Base-by-base conservation (phyloP, 768 basidiomycete genomes). In the Naganishia vaughanmartiniae region DNA sequence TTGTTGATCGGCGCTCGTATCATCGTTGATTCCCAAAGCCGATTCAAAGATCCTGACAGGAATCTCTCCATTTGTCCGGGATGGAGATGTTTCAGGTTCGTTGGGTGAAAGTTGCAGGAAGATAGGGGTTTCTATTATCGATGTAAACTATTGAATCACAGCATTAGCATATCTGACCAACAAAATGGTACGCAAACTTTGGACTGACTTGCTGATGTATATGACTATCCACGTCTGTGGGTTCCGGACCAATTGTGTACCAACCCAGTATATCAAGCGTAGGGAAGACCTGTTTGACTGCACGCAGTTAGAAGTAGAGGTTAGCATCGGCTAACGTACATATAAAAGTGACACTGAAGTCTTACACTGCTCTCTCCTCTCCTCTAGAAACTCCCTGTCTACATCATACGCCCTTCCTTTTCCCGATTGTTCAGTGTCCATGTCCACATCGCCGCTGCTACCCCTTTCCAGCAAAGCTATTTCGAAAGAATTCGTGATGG, bases 221-320 rank as follows among this genome's bases (percentile, higher is more conserved):
- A 1, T 86, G 84, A 54, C 92, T 88, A 76, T 98, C 93, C 24
- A 83, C 84, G n/a, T 85, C 76, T 0, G 88, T 88, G 0, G 92
- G 92, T 14, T 84, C 83, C n/a, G 85, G 79, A 19, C 92, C 89
- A 54, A 94, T 88, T 0, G 90, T 91, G 82, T 99, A 99, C 96
- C 96, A 99, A 10, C 96, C 96, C 63, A 99, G 90, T 77, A 99
- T 89, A 78, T 98, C 96, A 39, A 98, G 85, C 0, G 93, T 93
- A 14, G 96, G 96, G 81, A 99, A 98, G 26, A 98, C 95, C 82
- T 96, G 93, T 81, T 95, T 95, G 85, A 93, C 95, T 98, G 80
- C 54, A 63, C 65, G 67, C 57, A 45, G 28, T 36, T 4, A 2
- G 9, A 31, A 39, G 39, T 11, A 66, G 21, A 2, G 33, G 15